Percentiles rank a stretch among this genome's conserved stretches.
phyloP scores from a whole-genome alignment of 148 eudicot genomes.

The Vaccinium myrtillus region DNA sequence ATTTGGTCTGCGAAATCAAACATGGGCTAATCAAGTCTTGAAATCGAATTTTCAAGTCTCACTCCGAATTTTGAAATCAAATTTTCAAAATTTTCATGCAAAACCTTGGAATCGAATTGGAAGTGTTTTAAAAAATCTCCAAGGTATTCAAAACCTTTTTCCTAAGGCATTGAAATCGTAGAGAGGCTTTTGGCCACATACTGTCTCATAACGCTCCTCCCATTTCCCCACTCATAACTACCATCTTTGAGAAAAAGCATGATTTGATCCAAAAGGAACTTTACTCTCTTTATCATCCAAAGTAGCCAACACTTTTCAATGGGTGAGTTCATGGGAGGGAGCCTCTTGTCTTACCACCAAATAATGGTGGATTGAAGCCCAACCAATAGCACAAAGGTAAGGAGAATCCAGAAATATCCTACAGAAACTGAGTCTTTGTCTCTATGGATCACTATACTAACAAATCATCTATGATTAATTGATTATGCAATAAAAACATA shows the following conservation, averaged over 20 bases:
- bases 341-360: background rate
- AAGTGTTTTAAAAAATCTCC: too few relatives aligned
- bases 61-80: too few relatives aligned
- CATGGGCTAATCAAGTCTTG: too few relatives aligned
- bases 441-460: background rate
- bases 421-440: background rate
- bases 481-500: background rate
- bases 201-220: background rate
- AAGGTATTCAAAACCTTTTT: too few relatives aligned
- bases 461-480: background rate
- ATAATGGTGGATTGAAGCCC: constrained; percentile 2
- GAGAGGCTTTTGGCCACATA: background rate
- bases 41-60: too few relatives aligned
- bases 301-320: background rate
- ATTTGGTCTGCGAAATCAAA: too few relatives aligned
- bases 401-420: background rate
- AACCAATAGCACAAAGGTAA: background rate
- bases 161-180: too few relatives aligned
- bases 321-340: background rate
- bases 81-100: too few relatives aligned
- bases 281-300: background rate
- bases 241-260: constrained; percentile 3
- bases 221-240: background rate
- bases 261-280: background rate
- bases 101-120: too few relatives aligned